These are phyloP conservation scores for Neopestalotiopsis sp. DNA, from an alignment of 2,329 filamentous ascomycete species.

Conservation along the genomic window DNA sequence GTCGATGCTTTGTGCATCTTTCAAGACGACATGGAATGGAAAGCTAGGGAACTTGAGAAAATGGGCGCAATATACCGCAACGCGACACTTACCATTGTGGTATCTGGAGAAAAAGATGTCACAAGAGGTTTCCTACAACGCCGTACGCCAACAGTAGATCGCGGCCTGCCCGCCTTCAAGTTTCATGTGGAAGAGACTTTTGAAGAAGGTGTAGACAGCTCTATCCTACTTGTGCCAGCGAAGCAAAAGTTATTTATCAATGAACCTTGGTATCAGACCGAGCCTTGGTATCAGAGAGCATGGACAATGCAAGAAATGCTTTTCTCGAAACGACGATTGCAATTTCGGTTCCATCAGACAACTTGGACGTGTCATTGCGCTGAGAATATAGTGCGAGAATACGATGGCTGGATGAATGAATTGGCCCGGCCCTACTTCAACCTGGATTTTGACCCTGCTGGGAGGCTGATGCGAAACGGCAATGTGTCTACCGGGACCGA, in stretches of 20 bases:
- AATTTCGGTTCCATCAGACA: constrained; percentile 3
- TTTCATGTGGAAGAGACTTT: not conserved
- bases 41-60: constrained; percentile 4
- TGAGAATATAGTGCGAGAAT: not conserved
- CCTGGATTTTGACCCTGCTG: too few relatives aligned
- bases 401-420: constrained; percentile 5
- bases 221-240: too few relatives aligned
- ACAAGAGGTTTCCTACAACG: constrained; percentile 9
- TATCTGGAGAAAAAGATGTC: constrained; percentile 4
- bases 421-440: not conserved
- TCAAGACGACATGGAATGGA: constrained; percentile 9
- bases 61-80: constrained; percentile 11
- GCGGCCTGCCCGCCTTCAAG: not conserved
- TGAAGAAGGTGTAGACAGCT: too few relatives aligned
- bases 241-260: too few relatives aligned
- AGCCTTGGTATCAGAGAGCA: constrained; percentile 19
- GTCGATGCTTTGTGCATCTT: constrained; percentile 15
- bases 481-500: too few relatives aligned
- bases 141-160: not conserved
- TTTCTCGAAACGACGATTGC: constrained; percentile 14
- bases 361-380: constrained; percentile 4
- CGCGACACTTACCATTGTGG: constrained; percentile 14
- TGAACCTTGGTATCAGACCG: not conserved
- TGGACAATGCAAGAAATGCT: constrained; percentile 22
- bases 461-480: too few relatives aligned